Percentiles rank a stretch among this genome's conserved stretches.
These are phyloP conservation scores for Chenopodium formosanum DNA, from an alignment of 148 eudicot species.

Conservation along the genomic window DNA sequence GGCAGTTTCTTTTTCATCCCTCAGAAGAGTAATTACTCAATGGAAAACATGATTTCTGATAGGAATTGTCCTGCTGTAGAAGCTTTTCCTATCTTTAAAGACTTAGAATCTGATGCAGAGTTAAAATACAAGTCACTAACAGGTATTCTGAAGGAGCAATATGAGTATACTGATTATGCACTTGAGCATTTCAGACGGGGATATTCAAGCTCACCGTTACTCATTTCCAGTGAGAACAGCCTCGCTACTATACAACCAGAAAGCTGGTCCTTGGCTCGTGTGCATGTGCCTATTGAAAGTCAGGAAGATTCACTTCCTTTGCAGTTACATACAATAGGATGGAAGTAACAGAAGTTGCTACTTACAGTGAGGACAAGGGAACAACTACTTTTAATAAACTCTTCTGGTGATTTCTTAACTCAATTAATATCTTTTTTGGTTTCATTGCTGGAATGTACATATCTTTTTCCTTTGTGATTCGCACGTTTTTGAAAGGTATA, in stretches of 20 bases:
- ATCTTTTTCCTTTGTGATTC: not conserved
- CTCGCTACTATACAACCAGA: not conserved
- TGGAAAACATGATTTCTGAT: constrained; percentile 22
- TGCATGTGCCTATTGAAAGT: not conserved
- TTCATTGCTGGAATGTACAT: not conserved
- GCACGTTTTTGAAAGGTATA: not conserved
- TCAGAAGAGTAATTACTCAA: constrained; percentile 21
- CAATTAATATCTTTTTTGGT: not conserved
- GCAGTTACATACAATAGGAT: constrained; percentile 14
- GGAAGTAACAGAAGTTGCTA: constrained; percentile 20
- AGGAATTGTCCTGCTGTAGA: constrained; percentile 22
- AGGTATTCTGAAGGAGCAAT: constrained; percentile 20
- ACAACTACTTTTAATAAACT: not conserved
- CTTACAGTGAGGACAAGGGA: constrained; percentile 7
- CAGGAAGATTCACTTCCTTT: constrained; percentile 17
- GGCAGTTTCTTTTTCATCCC: constrained; percentile 20
- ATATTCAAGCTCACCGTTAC: constrained; percentile 6
- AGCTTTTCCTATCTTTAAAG: constrained; percentile 24
- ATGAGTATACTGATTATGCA: constrained; percentile 15
- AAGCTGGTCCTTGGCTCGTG: constrained; percentile 15
- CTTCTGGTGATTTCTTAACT: constrained; percentile 9
- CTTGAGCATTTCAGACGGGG: constrained; percentile 4
- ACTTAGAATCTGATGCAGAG: constrained; percentile 26
- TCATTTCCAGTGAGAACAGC: not conserved
- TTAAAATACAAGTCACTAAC: constrained; percentile 26